Percentiles rank a stretch among this genome's conserved stretches.
phyloP scores from a whole-genome alignment of 352 stramenopile species.

The Globisporangium spinosum region DNA sequence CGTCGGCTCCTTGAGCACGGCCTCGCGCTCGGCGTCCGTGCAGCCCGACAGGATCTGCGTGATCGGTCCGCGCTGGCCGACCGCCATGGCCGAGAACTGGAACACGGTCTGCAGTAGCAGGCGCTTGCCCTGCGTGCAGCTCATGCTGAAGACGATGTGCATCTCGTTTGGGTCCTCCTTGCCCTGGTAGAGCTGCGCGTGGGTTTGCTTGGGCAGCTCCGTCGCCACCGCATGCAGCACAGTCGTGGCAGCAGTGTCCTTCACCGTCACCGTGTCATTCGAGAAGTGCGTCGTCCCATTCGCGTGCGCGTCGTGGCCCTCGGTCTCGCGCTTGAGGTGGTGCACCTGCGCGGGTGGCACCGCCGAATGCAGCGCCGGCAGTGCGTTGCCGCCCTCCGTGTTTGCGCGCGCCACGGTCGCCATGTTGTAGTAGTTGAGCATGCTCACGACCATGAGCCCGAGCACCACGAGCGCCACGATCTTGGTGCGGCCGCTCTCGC shows the following conservation, averaged over 20 bases:
- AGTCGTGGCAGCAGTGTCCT: neutral
- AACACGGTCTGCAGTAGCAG: constrained; percentile 22
- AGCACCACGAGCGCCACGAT: constrained; percentile 24
- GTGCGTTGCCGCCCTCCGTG: constrained; percentile 4
- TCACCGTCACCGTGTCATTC: neutral
- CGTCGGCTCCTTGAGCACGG: constrained; percentile 15
- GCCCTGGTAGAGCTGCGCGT: constrained; percentile 14
- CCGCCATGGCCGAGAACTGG: constrained; percentile 22
- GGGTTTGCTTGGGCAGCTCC: neutral
- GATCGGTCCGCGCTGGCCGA: constrained; percentile 25
- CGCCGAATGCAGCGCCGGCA: constrained; percentile 25
- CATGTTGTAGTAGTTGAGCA: constrained; percentile 38
- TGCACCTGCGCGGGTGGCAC: constrained; percentile 1
- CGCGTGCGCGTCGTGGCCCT: neutral
- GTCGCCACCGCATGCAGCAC: neutral
- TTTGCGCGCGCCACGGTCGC: constrained; percentile 13
- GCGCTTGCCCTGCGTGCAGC: constrained; percentile 24
- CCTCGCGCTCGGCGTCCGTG: constrained; percentile 14
- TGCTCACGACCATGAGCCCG: constrained; percentile 19
- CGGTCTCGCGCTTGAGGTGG: neutral
- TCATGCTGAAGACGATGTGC: constrained; percentile 34
- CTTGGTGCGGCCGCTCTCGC: constrained; percentile 2
- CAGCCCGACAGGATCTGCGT: constrained; percentile 33
- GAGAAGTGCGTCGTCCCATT: neutral
- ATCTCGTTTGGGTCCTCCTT: constrained; percentile 33